Evolutionary conservation across 2,329 filamentous ascomycete genomes (phyloP).

Genomic region (Aphanocladium album): DNA sequence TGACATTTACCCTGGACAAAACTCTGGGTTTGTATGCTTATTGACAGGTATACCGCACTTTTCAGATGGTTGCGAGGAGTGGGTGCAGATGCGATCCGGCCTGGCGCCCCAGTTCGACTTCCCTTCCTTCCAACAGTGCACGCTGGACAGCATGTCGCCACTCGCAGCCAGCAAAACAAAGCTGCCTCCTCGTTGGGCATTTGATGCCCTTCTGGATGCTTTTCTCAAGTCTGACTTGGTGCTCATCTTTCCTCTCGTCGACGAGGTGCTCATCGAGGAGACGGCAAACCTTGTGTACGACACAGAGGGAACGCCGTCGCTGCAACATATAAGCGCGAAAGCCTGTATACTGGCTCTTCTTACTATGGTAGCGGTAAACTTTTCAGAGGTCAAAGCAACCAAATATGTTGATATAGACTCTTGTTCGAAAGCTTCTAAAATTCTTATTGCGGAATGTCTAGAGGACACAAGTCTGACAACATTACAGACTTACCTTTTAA

Average conservation of each 20-base stretch:
- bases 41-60: slow-evolving; percentile 46
- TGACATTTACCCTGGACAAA: slow-evolving; percentile 37
- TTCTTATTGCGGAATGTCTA: slow-evolving; percentile 36
- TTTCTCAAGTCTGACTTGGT: slow-evolving; percentile 32
- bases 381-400: slow-evolving; percentile 17
- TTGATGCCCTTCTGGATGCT: slow-evolving; percentile 18
- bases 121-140: background rate
- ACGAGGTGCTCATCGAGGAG: slow-evolving; percentile 39
- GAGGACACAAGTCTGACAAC: slow-evolving; percentile 39
- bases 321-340: slow-evolving; percentile 31
- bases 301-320: slow-evolving; percentile 9
- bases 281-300: slow-evolving; percentile 43
- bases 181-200: slow-evolving; percentile 31
- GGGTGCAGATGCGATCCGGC: slow-evolving; percentile 43
- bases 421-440: slow-evolving; percentile 36
- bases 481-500: slow-evolving; percentile 41
- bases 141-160: slow-evolving; percentile 9
- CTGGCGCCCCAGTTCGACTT: slow-evolving; percentile 20
- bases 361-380: slow-evolving; percentile 26
- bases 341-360: slow-evolving; percentile 47
- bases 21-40: slow-evolving; percentile 41
- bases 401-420: slow-evolving; percentile 33
- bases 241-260: slow-evolving; percentile 44
- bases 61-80: slow-evolving; percentile 40
- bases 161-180: slow-evolving; percentile 15